Base-by-base conservation (phyloP, 805 yeast genomes). In the Scheffersomyces ergatensis region DNA sequence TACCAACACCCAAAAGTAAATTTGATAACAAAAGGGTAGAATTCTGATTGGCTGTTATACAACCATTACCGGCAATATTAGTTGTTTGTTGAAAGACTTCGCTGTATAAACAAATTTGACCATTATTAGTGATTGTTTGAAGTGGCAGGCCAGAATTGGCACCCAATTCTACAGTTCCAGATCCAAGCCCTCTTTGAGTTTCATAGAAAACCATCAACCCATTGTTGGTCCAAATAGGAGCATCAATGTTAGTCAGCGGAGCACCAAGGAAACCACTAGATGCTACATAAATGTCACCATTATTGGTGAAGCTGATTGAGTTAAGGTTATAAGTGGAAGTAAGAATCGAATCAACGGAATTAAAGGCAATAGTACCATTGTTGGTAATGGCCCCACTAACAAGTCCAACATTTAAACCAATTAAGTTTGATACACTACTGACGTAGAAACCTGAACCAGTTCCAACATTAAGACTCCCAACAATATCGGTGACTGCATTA, bases 61-160 rank as follows among this genome's bases (percentile, higher is more conserved):
- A 62, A 23, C 68, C 68, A 14, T 43, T 19, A 19, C 67, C 67
- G 2, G 17, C 8, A 27, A 62, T 48, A 17, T 29, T 31, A n/a
- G 58, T 48, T 1, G 51, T 42, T 44, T 60, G 66, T 16, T 38
- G 36, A 42, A 53, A 62, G 2, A 37, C 37, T 23, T 49, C 45
- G 31, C 54, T 59, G 37, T 42, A 25, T 33, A 62, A 51, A 49
- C 66, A 61, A 35, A 59, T 54, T 19, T 49, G 47, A 37, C 64
- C 64, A 30, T 46, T 26, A 36, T 59, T 59, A 2, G 40, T 37
- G 5, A 29, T 14, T 14, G 7, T 15, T 26, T 44, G 17, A 21
- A 21, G 24, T 7, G 24, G 24, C 6, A 7, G 9, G 6, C 9
- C 9, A 6, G 6, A 6, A 21, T 6, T 9, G 17, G 40, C 34